These are phyloP conservation scores for Exobasidium cylindrosporum DNA, from an alignment of 1,284 basidiomycete genomes.

Conservation along the genomic window DNA sequence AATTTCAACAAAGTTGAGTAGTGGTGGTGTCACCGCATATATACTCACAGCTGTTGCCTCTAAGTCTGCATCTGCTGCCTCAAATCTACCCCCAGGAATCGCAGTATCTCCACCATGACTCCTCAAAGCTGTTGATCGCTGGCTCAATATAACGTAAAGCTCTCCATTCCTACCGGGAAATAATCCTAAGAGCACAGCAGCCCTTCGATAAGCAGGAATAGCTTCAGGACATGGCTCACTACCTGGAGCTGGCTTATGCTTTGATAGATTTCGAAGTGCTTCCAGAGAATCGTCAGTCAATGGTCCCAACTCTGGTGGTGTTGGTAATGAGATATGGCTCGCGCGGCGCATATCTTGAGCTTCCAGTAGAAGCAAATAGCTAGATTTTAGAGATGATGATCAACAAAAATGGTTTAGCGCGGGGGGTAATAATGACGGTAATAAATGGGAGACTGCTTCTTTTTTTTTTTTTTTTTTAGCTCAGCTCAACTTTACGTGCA, in stretches of 20 bases:
- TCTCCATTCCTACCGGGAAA: slow-evolving; percentile 42
- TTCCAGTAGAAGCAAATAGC: no score
- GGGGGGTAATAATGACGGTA: no score
- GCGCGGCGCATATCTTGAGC: slow-evolving; percentile 6
- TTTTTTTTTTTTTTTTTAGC: no score
- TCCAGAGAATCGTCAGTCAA: slow-evolving; percentile 23
- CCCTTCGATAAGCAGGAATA: slow-evolving; percentile 46
- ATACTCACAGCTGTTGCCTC: slow-evolving; percentile 41
- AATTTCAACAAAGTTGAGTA: not conserved
- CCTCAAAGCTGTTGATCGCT: slow-evolving; percentile 29
- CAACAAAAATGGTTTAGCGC: no score
- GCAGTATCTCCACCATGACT: slow-evolving; percentile 51
- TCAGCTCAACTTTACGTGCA: no score
- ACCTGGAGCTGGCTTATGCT: slow-evolving; percentile 20
- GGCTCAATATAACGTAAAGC: slow-evolving; percentile 46
- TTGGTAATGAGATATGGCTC: slow-evolving; percentile 6
- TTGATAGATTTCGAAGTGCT: slow-evolving; percentile 28
- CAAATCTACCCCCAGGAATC: slow-evolving; percentile 48
- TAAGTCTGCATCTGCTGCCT: slow-evolving; percentile 36
- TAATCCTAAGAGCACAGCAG: slow-evolving; percentile 44
- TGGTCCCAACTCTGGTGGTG: slow-evolving; percentile 16
- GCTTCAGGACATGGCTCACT: slow-evolving; percentile 36
- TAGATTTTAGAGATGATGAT: no score
- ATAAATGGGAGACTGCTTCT: no score
- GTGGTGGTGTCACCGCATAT: not conserved